A percentile compares a stretch with the other conserved stretches of the same genome.
These are phyloP conservation scores for Cystobasidiopsis lactophilus DNA, from an alignment of 768 basidiomycete species.

Conservation along the genomic window DNA sequence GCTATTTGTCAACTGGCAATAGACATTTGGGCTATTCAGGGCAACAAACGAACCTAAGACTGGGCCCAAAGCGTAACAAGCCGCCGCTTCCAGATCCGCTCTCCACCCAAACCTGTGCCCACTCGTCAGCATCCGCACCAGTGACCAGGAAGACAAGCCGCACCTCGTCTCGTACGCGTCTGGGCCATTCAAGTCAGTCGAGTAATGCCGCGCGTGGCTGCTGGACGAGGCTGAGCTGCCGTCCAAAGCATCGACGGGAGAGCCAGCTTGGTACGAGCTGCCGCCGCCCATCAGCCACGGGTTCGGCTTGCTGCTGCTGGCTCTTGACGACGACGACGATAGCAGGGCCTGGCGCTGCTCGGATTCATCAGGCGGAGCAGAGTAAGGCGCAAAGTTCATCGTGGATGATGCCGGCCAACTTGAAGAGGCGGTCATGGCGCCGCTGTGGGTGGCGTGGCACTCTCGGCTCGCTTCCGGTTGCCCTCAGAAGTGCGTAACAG, in stretches of 20 bases:
- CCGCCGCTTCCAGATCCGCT: conserved; percentile 7
- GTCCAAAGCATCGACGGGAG: background rate
- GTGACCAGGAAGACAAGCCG: too few species aligned
- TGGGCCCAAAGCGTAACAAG: conserved; percentile 8
- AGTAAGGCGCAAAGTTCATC: too few species aligned
- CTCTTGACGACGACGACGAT: too few species aligned
- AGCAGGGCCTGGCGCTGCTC: too few species aligned
- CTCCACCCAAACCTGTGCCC: conserved; percentile 5
- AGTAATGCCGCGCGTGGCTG: background rate
- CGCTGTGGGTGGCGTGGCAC: too few species aligned
- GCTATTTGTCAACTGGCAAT: too few species aligned
- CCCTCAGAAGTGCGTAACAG: too few species aligned
- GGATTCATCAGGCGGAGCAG: too few species aligned
- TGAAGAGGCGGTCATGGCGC: too few species aligned
- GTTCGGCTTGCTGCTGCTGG: too few species aligned
- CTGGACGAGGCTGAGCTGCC: background rate
- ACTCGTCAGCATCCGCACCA: conserved; percentile 4
- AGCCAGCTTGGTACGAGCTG: background rate
- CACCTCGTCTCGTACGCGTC: conserved; percentile 8
- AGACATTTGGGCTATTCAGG: background rate
- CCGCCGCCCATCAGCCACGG: background rate
- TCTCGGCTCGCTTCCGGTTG: too few species aligned
- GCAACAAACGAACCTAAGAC: background rate
- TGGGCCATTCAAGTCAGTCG: background rate
- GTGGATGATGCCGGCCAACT: too few species aligned